These are phyloP conservation scores for Pseudozyma pruni DNA, from an alignment of 1,284 basidiomycete species.

Conservation along the genomic window DNA sequence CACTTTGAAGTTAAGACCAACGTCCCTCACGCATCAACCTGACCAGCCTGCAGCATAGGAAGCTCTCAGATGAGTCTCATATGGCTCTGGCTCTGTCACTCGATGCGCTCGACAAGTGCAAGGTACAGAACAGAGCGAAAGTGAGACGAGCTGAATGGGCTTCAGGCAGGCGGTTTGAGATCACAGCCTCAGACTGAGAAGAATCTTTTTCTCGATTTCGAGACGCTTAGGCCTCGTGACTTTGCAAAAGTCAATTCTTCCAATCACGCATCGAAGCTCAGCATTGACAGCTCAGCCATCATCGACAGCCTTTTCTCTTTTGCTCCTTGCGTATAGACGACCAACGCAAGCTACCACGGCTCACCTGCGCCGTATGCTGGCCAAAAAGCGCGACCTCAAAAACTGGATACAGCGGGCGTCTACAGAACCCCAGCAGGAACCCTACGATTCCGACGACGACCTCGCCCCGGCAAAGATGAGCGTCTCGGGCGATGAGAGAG, in stretches of 20 bases:
- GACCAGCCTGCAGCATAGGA: too few relatives aligned
- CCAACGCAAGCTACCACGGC: too few relatives aligned
- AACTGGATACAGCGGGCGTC: constrained; percentile 43
- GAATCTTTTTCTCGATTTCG: neutral
- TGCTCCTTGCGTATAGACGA: constrained; percentile 7
- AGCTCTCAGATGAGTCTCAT: too few relatives aligned
- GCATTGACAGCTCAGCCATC: neutral
- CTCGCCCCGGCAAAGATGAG: constrained; percentile 52
- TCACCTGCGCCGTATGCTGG: constrained; percentile 32
- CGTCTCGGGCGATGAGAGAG: constrained; percentile 28
- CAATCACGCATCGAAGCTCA: neutral
- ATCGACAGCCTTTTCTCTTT: neutral
- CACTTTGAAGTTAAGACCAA: too few relatives aligned
- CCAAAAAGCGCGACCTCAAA: constrained; percentile 48
- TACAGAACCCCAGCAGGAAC: constrained; percentile 37
- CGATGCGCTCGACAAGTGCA: too few relatives aligned
- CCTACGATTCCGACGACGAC: constrained; percentile 64
- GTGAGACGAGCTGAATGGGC: too few relatives aligned
- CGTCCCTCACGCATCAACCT: too few relatives aligned
- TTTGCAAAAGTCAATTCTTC: constrained; percentile 5
- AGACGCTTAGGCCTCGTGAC: too few relatives aligned
- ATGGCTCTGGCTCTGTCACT: too few relatives aligned
- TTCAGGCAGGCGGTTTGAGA: too few relatives aligned
- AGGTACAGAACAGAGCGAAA: too few relatives aligned
- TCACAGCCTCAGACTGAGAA: too few relatives aligned